Conservation (phyloP, 2,329 filamentous ascomycete genomes). For the Sarocladium oryzae region DNA sequence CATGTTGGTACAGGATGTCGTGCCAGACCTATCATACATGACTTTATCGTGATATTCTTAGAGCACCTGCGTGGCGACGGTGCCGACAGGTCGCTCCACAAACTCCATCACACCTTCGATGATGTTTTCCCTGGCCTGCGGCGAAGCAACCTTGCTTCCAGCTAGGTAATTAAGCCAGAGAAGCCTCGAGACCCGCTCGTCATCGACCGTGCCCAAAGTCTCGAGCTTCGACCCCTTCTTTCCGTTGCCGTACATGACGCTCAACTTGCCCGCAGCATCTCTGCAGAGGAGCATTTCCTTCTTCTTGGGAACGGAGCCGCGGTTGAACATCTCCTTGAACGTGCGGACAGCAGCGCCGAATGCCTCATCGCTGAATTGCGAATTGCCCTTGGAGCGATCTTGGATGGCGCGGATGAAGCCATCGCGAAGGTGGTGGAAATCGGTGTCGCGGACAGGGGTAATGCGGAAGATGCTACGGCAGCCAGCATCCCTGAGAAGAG, state of each 20-base stretch:
- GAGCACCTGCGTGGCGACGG: slow-evolving; percentile 72
- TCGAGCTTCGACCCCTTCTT: slow-evolving; percentile 32
- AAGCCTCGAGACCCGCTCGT: slow-evolving; percentile 73
- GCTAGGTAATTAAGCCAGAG: slow-evolving; percentile 89
- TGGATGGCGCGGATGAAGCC: slow-evolving; percentile 84
- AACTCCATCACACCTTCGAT: slow-evolving; percentile 84
- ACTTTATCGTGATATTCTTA: slow-evolving; percentile 16
- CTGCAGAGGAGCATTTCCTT: slow-evolving; percentile 70
- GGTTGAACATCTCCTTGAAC: slow-evolving; percentile 78
- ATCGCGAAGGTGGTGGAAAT: slow-evolving; percentile 88
- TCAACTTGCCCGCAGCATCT: slow-evolving; percentile 57
- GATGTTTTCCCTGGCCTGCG: slow-evolving; percentile 71
- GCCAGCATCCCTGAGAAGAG: slow-evolving; percentile 57
- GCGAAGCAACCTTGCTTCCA: slow-evolving; percentile 80
- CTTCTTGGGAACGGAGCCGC: slow-evolving; percentile 73
- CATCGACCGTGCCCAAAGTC: slow-evolving; percentile 62
- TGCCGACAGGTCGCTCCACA: slow-evolving; percentile 81
- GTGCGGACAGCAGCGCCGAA: slow-evolving; percentile 70
- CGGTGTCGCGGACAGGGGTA: slow-evolving; percentile 85
- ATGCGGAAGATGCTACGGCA: slow-evolving; percentile 78
- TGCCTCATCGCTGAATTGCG: slow-evolving; percentile 58
- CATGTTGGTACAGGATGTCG: background rate
- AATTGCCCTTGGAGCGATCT: slow-evolving; percentile 56
- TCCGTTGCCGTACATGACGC: slow-evolving; percentile 60
- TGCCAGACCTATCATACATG: background rate